Percentiles rank a stretch among this genome's conserved stretches.
Evolutionary conservation across 1,139 yeast genomes (phyloP).

Genomic region (Taiozyma onychis): DNA sequence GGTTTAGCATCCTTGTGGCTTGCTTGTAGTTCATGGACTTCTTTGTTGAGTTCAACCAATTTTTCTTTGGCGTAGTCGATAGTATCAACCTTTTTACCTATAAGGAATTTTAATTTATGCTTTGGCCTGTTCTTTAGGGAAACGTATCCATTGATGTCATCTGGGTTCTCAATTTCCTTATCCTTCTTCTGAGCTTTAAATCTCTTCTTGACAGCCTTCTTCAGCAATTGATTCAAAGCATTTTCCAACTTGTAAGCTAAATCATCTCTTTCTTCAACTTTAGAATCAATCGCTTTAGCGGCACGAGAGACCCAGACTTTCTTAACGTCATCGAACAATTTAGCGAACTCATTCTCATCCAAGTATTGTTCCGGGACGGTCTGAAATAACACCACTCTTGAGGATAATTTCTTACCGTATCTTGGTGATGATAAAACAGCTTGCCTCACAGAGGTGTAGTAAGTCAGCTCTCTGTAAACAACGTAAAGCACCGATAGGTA

Average conservation of each 20-base stretch:
- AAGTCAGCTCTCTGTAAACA: constrained; percentile 76
- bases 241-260: constrained; percentile 62
- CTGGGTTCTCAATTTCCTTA: constrained; percentile 30
- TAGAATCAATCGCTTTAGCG: constrained; percentile 49
- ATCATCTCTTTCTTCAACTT: constrained; percentile 56
- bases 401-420: constrained; percentile 65
- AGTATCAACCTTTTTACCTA: constrained; percentile 84
- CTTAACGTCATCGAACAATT: constrained; percentile 65
- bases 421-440: constrained; percentile 78
- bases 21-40: constrained; percentile 57
- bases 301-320: constrained; percentile 74
- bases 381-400: constrained; percentile 77
- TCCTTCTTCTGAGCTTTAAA: constrained; percentile 54
- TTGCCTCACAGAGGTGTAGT: constrained; percentile 72
- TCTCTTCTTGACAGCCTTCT: constrained; percentile 54
- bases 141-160: constrained; percentile 58
- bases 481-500: constrained; percentile 66
- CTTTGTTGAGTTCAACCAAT: constrained; percentile 60
- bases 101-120: constrained; percentile 53
- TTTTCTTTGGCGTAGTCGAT: constrained; percentile 64
- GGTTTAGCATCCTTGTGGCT: constrained; percentile 41
- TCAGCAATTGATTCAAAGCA: constrained; percentile 58
- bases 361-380: constrained; percentile 68
- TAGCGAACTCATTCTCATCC: constrained; percentile 55
- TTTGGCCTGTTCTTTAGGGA: constrained; percentile 76